Base-by-base conservation (phyloP, 306 rosid species). In the Malus sieversii region DNA sequence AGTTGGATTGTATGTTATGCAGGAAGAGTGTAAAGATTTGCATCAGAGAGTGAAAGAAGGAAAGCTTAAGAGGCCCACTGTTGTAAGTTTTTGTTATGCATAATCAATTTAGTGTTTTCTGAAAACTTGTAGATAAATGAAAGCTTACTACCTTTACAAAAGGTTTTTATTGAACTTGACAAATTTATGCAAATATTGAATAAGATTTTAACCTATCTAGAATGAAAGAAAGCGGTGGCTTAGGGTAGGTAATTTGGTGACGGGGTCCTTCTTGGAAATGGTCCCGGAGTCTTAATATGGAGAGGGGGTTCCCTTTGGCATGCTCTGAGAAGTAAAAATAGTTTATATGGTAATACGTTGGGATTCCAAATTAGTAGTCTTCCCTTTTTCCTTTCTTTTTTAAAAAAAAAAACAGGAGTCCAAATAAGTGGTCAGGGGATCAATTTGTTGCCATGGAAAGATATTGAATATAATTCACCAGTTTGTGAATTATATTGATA, bases 11-110 rank as follows among this genome's bases (percentile, higher is more conserved):
- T 42, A 42, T 42, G 5, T 51, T 18, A 11, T 83, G 86, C 90
- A 92, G 97, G 96, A 88, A 87, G 97, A 92, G 80, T 90, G 96
- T 76, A 81, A 82, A 74, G 96, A 90, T 86, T 53, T 92, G 82
- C 73, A 66, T 38, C 83, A 83, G 52, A 84, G 87, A 81, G 73
- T 90, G 82, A 86, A 77, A 62, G 68, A 83, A 70, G 94, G 94
- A 52, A 75, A 84, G 75, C 85, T 90, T 64, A 82, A 77, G 79
- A 88, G 68, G 86, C 97, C 85, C 65, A 92, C 94, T 14, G 64
- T 88, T 75, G 97, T 92, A 86, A 83, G 97, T 85, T 71, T 67
- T 16, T 20, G 10, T 33, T 55, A 79, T 82, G 77, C 48, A 30
- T 44, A 65, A 64, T 38, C 4, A 63, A 20, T 33, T 22, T 77